Conservation (phyloP, 495 filamentous ascomycete genomes). For the Glonium stellatum region DNA sequence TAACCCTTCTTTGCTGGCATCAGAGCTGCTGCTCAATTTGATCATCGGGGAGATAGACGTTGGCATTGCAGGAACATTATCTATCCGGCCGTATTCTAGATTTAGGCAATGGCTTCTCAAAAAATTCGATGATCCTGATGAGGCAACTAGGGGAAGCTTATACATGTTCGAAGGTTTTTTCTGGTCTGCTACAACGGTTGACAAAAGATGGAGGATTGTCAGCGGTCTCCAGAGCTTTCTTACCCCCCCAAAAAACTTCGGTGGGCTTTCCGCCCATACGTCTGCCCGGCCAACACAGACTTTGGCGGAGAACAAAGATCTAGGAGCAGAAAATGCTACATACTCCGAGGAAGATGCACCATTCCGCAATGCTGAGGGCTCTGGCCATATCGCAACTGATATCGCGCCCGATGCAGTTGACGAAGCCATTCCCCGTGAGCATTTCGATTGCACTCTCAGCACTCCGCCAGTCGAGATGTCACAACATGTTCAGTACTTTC, state of each 20-base stretch:
- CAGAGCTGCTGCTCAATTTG: background rate
- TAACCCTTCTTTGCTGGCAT: background rate
- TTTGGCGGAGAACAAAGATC: background rate
- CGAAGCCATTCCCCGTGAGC: background rate
- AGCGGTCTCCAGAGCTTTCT: slow-evolving; percentile 1
- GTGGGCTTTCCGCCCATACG: background rate
- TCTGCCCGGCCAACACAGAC: background rate
- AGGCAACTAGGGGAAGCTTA: background rate
- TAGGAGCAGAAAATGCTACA: background rate
- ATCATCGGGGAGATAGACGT: background rate
- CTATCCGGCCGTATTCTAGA: background rate
- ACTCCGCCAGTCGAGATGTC: too few relatives aligned
- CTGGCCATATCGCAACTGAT: background rate
- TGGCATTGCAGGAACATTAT: background rate
- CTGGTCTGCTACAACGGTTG: background rate
- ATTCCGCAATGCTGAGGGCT: background rate
- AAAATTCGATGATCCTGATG: background rate
- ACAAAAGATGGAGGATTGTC: background rate
- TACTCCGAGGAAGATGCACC: too few relatives aligned
- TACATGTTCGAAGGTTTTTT: background rate
- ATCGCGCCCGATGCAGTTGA: background rate
- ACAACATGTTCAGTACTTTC: background rate
- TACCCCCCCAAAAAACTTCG: background rate
- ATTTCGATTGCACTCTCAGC: background rate
- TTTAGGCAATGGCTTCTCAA: slow-evolving; percentile 4